These are phyloP conservation scores for Amylostereum areolatum DNA, from an alignment of 1,284 basidiomycete species.

Conservation along the genomic window DNA sequence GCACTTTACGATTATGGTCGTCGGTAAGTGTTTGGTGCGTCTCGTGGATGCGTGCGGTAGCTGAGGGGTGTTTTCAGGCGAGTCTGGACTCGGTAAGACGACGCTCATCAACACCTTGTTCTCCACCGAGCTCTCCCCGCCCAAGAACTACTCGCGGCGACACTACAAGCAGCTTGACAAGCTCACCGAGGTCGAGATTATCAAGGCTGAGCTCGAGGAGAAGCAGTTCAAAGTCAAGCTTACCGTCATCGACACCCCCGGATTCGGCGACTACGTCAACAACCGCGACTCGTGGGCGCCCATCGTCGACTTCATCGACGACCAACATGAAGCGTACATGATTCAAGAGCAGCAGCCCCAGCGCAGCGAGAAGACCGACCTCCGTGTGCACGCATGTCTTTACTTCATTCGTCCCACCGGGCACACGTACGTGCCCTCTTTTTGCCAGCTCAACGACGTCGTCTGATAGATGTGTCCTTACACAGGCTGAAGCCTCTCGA, in stretches of 20 bases:
- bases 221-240: constrained; percentile 99
- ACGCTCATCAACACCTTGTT: constrained; percentile 99
- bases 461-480: constrained; percentile 2
- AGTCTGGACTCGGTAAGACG: constrained; percentile 93
- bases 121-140: constrained; percentile 90
- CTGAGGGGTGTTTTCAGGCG: constrained; percentile 48
- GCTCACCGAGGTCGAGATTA: constrained; percentile 95
- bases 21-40: constrained; percentile 57
- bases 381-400: constrained; percentile 94
- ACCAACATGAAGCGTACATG: constrained; percentile 99
- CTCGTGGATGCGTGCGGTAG: background rate
- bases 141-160: constrained; percentile 88
- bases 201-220: constrained; percentile 97
- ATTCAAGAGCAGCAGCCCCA: constrained; percentile 98
- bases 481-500: constrained; percentile 91
- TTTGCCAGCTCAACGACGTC: background rate
- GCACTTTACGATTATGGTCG: constrained; percentile 99
- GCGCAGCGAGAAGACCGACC: constrained; percentile 88
- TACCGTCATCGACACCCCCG: constrained; percentile 77
- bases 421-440: constrained; percentile 68
- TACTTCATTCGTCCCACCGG: constrained; percentile 98
- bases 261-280: constrained; percentile 58
- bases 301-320: constrained; percentile 99
- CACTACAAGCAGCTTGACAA: constrained; percentile 98
- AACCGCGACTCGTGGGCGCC: constrained; percentile 98